Conservation (phyloP, 1,284 basidiomycete genomes). For the Sphaerobolus stellatus region DNA sequence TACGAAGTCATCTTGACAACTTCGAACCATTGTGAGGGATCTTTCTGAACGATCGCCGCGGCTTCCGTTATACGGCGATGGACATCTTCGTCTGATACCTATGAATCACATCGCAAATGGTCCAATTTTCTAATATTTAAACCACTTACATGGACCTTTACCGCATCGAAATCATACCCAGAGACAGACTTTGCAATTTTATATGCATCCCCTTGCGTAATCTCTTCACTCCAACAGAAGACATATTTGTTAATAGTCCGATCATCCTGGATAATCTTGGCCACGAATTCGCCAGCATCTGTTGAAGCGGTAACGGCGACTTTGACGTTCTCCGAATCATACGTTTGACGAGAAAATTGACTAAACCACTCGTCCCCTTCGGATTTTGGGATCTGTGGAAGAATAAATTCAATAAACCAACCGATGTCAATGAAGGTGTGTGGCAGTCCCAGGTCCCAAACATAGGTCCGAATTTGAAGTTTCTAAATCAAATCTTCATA, state of each 20-base stretch:
- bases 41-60: no score
- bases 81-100: background rate
- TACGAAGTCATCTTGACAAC: background rate
- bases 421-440: slow-evolving; percentile 28
- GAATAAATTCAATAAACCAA: slow-evolving; percentile 26
- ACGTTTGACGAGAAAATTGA: slow-evolving; percentile 5
- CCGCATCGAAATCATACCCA: slow-evolving; percentile 1
- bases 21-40: no score
- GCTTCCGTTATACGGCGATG: background rate
- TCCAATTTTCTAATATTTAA: background rate
- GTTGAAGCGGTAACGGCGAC: slow-evolving; percentile 17
- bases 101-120: background rate
- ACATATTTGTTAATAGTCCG: slow-evolving; percentile 28
- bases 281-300: slow-evolving; percentile 23
- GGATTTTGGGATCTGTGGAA: slow-evolving; percentile 15
- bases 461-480: slow-evolving; percentile 18
- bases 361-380: no score
- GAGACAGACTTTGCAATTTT: background rate
- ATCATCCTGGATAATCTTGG: slow-evolving; percentile 23
- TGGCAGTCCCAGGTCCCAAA: slow-evolving; percentile 18
- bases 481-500: slow-evolving; percentile 8
- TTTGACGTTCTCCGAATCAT: slow-evolving; percentile 16
- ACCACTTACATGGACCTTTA: background rate
- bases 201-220: slow-evolving; percentile 17
- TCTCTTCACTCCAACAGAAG: slow-evolving; percentile 28